Conservation (phyloP, 176 grass and related monocot species). For the Ensete ventricosum region DNA sequence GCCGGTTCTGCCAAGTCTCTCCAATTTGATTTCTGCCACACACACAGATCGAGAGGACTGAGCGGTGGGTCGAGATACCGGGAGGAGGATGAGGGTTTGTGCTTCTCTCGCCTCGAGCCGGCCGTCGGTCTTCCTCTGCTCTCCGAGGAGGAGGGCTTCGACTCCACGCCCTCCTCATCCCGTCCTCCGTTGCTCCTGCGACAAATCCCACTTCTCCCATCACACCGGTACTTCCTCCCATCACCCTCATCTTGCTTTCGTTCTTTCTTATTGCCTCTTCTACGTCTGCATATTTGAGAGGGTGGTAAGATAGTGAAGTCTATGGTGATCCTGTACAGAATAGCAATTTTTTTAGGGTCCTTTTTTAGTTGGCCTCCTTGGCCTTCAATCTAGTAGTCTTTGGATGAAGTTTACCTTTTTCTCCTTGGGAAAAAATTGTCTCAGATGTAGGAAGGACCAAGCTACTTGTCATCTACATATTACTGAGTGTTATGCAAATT, state of each 20-base stretch:
- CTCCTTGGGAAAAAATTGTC: background rate
- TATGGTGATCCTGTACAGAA: too few species aligned
- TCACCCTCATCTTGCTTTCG: background rate
- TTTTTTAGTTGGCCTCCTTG: too few species aligned
- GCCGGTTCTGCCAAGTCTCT: background rate
- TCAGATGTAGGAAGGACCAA: background rate
- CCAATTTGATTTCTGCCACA: background rate
- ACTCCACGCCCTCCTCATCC: background rate
- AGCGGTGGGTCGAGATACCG: background rate
- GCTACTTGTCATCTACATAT: background rate
- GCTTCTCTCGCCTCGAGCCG: background rate
- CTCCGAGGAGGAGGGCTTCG: background rate
- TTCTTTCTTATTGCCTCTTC: background rate
- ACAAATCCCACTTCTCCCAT: background rate
- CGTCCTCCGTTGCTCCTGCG: background rate
- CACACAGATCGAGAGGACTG: background rate
- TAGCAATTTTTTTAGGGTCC: too few species aligned
- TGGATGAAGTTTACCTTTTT: background rate
- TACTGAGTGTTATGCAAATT: background rate
- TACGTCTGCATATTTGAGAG: background rate
- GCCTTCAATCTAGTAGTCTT: too few species aligned
- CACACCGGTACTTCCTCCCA: background rate
- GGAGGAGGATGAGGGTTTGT: background rate
- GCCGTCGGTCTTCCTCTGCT: background rate
- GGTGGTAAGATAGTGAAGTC: too few species aligned